Evolutionary conservation across 1,139 yeast species (phyloP), one percentile per base, ranked within the genome.

Genomic region (Taphrina betulina): DNA sequence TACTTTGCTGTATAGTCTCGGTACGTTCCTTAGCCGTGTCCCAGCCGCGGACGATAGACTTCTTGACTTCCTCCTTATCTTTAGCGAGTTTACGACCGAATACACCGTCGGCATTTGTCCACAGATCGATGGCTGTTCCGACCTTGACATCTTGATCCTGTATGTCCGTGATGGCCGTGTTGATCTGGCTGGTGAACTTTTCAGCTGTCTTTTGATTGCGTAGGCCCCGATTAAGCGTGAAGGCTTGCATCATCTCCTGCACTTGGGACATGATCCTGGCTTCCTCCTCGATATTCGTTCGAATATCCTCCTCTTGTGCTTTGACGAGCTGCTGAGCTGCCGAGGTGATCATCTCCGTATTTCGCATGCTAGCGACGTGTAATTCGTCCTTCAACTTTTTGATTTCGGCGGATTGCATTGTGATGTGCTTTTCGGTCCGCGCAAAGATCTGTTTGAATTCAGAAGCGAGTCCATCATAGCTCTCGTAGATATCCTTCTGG

Each of bases 401-500:
- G 20, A 63, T 60, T 31, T 61, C 63, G 20, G 50, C 48, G 7
- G 57, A 43, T 41, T 64, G 66, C 8, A 53, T 28, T 10, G 53
- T 43, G 50, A 63, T 42, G 34, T 62, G 64, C 20, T 51, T 53
- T 28, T 63, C 62, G 19, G 62, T 50, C 3, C 59, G 61, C n/a
- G 56, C 64, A 54, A 63, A 62, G 23, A 64, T 35, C 8, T 58
- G 51, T 45, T 62, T 62, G 53, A 63, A 56, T 24, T 64, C 64
- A 5, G 61, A 59, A 3, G 66, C 66, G 31, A 63, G 60, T 24
- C 60, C 60, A 23, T 62, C 63, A 53, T 61, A 63, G 24, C 64
- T 53, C 20, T 61, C 58, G 28, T 63, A 56, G 10, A 63, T 61
- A 58, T 60, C 61, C 24, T 38, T 42, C 35, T 63, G 65, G 48